A percentile compares a stretch with the other conserved stretches of the same genome.
These are phyloP conservation scores for Protomyces macrosporus DNA, from an alignment of 1,139 yeast genomes.

Conservation along the genomic window DNA sequence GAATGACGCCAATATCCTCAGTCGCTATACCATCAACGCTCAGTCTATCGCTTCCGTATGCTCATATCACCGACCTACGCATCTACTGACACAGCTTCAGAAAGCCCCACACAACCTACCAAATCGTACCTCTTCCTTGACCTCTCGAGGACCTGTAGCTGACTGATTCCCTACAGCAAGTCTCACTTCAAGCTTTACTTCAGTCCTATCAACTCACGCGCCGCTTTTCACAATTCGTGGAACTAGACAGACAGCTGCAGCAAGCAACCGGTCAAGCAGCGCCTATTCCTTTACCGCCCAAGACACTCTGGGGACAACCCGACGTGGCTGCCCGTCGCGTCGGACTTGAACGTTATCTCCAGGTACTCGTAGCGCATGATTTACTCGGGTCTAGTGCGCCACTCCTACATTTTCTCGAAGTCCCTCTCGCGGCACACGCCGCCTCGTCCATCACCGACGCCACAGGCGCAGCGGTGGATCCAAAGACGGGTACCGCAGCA, in stretches of 20 bases:
- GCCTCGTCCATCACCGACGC: not conserved
- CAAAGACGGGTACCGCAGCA: not conserved
- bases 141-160: not conserved
- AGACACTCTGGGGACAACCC: conserved; percentile 34
- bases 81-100: not conserved
- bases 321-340: conserved; percentile 45
- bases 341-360: conserved; percentile 49
- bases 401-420: conserved; percentile 13
- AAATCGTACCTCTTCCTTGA: conserved; percentile 5
- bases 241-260: conserved; percentile 42
- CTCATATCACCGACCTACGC: not conserved
- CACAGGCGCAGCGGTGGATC: not conserved
- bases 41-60: not conserved
- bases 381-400: not conserved
- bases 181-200: conserved; percentile 30
- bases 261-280: conserved; percentile 39
- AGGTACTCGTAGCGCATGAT: conserved; percentile 41
- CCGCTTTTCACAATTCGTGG: conserved; percentile 47
- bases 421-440: not conserved
- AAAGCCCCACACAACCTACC: conserved; percentile 18
- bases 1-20: not conserved
- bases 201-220: conserved; percentile 38
- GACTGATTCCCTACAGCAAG: conserved; percentile 26
- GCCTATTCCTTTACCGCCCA: conserved; percentile 46
- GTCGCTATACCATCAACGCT: not conserved